phyloP scores from a whole-genome alignment of 176 grass and related monocot species.

The Raddia guianensis region DNA sequence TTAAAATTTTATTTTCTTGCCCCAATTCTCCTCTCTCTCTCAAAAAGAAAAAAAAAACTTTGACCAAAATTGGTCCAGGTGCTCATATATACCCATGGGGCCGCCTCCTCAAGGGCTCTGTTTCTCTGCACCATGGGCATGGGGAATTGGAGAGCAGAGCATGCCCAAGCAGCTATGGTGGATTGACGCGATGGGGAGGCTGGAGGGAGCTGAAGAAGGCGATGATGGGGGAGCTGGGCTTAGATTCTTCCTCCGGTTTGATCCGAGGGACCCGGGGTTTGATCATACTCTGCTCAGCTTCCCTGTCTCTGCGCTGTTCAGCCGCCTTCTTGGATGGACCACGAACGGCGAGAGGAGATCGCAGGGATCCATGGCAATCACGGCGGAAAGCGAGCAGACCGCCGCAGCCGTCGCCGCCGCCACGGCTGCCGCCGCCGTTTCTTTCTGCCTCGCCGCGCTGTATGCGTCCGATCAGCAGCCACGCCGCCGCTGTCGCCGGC shows the following conservation, averaged over 20 bases:
- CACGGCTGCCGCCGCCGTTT: neutral
- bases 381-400: neutral
- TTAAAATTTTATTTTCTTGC: neutral
- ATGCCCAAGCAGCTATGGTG: neutral
- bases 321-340: conserved; percentile 36
- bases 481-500: neutral
- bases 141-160: conserved; percentile 35
- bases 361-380: neutral
- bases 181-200: conserved; percentile 27
- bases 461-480: conserved; percentile 13
- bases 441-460: conserved; percentile 13
- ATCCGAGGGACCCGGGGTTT: conserved; percentile 5
- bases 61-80: neutral
- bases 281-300: conserved; percentile 29
- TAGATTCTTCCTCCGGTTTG: conserved; percentile 36
- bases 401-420: neutral
- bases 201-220: neutral
- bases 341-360: neutral
- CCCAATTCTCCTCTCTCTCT: neutral
- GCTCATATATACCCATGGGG: conserved; percentile 48
- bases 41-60: neutral
- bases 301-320: conserved; percentile 42
- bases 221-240: conserved; percentile 19
- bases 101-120: conserved; percentile 16
- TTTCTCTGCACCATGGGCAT: conserved; percentile 30